Conservation (phyloP, 2,329 filamentous ascomycete species). For the Phialemonium atrogriseum region DNA sequence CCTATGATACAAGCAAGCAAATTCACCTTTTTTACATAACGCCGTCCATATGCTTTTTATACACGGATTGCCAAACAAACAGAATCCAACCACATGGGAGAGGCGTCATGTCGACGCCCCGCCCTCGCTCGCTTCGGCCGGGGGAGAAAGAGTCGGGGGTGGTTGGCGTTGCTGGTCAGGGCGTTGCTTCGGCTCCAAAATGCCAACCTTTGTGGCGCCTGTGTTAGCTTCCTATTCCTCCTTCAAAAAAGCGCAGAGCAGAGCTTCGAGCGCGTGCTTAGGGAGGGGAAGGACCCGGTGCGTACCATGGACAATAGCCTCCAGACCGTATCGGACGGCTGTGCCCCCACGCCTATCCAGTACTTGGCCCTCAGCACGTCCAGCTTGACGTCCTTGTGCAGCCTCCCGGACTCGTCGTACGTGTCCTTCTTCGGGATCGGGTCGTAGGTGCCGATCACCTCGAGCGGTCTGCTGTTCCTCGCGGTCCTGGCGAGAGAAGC, state of each 20-base stretch:
- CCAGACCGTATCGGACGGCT: conserved; percentile 88
- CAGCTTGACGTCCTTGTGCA: conserved; percentile 87
- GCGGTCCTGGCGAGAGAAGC: conserved; percentile 54
- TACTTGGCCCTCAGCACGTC: conserved; percentile 78
- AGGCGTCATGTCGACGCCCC: background rate
- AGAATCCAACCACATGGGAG: too few relatives aligned
- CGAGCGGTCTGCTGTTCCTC: conserved; percentile 78
- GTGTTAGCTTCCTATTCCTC: conserved; percentile 4
- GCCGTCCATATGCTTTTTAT: background rate
- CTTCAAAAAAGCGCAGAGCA: background rate
- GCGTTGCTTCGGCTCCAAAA: conserved; percentile 28
- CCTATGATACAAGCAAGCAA: too few relatives aligned
- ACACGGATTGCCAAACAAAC: too few relatives aligned
- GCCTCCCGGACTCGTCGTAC: conserved; percentile 53
- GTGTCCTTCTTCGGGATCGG: conserved; percentile 55
- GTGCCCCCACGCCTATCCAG: conserved; percentile 94
- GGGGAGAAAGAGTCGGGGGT: background rate
- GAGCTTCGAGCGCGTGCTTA: too few relatives aligned
- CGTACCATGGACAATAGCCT: conserved; percentile 72
- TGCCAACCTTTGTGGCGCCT: conserved; percentile 19
- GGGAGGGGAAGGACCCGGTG: background rate
- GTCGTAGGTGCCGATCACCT: conserved; percentile 80
- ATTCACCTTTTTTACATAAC: too few relatives aligned
- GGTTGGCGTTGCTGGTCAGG: conserved; percentile 18
- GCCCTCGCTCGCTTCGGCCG: background rate